Conservation (phyloP, 306 rosid genomes). For the Lagenaria siceraria region DNA sequence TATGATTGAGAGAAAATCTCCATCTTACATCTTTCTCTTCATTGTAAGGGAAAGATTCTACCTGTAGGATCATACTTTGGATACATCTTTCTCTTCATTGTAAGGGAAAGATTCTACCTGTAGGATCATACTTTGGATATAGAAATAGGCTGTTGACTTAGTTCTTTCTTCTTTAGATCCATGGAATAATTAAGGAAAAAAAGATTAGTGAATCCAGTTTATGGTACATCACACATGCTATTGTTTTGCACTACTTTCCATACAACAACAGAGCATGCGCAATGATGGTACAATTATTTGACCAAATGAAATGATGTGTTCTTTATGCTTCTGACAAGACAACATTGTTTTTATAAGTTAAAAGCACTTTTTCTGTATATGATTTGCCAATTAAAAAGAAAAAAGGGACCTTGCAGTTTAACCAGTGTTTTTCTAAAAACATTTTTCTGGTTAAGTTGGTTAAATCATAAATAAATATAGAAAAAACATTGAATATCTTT, state of each 20-base stretch:
- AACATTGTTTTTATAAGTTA: slow-evolving; percentile 16
- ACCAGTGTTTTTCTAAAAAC: neutral
- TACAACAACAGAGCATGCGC: neutral
- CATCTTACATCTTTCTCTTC: neutral
- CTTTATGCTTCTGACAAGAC: neutral
- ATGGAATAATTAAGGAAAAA: neutral
- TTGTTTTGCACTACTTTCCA: neutral
- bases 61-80: neutral
- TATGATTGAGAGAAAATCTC: slow-evolving; percentile 21
- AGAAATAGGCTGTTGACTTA: neutral
- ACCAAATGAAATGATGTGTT: neutral
- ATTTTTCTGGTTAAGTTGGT: too few relatives aligned
- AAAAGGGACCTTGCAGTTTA: neutral
- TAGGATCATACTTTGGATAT: neutral
- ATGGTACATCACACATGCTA: neutral
- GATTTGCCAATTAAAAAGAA: slow-evolving; percentile 13
- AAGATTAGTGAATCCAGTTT: neutral
- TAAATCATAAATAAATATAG: too few relatives aligned
- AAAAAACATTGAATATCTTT: too few relatives aligned
- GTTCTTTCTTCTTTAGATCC: neutral
- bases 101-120: neutral
- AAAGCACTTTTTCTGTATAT: slow-evolving; percentile 30
- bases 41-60: neutral
- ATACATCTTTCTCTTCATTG: slow-evolving; percentile 1
- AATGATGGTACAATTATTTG: neutral